These are phyloP conservation scores for Cerioporus squamosus DNA, from an alignment of 1,284 basidiomycete genomes.

Conservation along the genomic window DNA sequence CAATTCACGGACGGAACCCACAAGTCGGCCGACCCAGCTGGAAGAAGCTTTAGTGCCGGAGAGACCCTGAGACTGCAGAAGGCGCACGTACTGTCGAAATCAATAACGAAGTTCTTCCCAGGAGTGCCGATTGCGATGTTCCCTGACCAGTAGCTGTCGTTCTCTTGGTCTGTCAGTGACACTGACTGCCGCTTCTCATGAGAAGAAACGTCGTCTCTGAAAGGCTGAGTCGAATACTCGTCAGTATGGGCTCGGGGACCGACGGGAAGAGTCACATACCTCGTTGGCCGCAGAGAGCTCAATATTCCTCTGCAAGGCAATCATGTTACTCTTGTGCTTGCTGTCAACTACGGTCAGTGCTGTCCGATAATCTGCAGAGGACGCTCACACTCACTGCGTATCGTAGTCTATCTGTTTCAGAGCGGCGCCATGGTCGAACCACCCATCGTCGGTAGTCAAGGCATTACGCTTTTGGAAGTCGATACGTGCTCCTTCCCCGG, in stretches of 20 bases:
- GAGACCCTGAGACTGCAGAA: not conserved
- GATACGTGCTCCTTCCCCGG: conserved; percentile 23
- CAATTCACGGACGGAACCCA: conserved; percentile 32
- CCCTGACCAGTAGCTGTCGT: conserved; percentile 35
- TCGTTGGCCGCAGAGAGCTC: conserved; percentile 22
- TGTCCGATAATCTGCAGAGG: too few species aligned
- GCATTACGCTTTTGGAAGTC: conserved; percentile 26
- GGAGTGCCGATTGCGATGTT: conserved; percentile 33
- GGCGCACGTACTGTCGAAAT: conserved; percentile 28
- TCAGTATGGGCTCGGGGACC: too few species aligned
- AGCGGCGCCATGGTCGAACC: conserved; percentile 31
- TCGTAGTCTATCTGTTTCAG: conserved; percentile 26
- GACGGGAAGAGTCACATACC: not conserved
- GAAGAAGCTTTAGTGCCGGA: not conserved
- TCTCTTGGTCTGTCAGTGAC: conserved; percentile 27
- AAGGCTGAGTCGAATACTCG: too few species aligned
- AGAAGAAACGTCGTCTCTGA: not conserved
- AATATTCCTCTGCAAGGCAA: conserved; percentile 29
- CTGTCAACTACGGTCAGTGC: conserved; percentile 11
- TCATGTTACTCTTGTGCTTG: conserved; percentile 35
- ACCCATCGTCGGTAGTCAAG: conserved; percentile 30
- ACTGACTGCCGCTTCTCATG: conserved; percentile 28
- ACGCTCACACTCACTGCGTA: conserved; percentile 27
- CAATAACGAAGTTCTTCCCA: conserved; percentile 31
- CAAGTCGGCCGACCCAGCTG: conserved; percentile 35